Base-by-base conservation (phyloP, 2,329 filamentous ascomycete species). In the Aspergillus aculeatus region DNA sequence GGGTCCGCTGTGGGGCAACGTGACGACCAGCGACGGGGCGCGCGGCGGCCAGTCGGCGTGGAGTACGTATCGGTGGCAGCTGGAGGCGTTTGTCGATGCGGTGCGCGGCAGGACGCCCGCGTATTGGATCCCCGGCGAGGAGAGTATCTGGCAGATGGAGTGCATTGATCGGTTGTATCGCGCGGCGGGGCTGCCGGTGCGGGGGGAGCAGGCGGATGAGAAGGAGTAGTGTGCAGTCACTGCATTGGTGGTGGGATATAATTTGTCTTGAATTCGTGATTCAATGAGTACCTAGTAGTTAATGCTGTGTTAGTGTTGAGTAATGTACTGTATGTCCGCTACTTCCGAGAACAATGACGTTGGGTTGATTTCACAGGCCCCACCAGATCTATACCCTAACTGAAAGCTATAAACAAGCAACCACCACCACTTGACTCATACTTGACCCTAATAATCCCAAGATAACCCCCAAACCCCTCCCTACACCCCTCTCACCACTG, bases 61-160 rank as follows among this genome's bases (percentile, higher is more conserved):
- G 80, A 70, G 73, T 31, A 76, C 77, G 14, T 82, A 81, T 65
- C 73, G 78, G 7, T 72, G 81, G 64, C 75, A 80, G 71, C 71
- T 84, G 31, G 80, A 83, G 67, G 72, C 77, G 60, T 84, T 84
- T 64, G 79, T 83, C 12, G 77, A 82, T 67, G 70, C 68, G 32
- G 63, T 83, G 50, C 75, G 74, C 50, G 78, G 77, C 0, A 69
- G 75, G 1, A 60, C 75, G 56, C 69, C 74, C 4, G 73, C 70
- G 1, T 59, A 73, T 2, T 82, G 80, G 78, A 69, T 83, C 7
- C 66, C 69, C 16, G 65, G 64, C 1, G 75, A 80, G 53, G 80
- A 82, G 60, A 79, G 74, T 26, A 71, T 83, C 24, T 66, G 66
- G 2, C 77, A 80, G 69, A 79, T 80, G 77, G 38, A 44, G 14